phyloP scores from a whole-genome alignment of 1,284 basidiomycete species.

The Pisolithus thermaeus region DNA sequence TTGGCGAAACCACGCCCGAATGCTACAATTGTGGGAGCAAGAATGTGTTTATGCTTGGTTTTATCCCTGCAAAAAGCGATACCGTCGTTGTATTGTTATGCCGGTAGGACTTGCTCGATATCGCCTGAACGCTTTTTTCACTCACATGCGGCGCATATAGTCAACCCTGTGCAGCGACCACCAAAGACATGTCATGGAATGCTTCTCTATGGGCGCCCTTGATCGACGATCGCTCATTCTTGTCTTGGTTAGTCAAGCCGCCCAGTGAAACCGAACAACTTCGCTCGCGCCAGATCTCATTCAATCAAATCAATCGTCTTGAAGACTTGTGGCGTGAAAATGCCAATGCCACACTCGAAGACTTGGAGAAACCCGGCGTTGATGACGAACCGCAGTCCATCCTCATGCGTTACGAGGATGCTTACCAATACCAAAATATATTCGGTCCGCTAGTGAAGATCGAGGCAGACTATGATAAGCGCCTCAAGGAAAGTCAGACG shows the following conservation, averaged over 20 bases:
- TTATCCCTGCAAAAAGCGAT: slow-evolving; percentile 98
- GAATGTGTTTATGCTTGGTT: slow-evolving; percentile 98
- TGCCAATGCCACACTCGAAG: slow-evolving; percentile 88
- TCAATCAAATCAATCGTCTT: slow-evolving; percentile 93
- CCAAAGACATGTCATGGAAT: slow-evolving; percentile 99
- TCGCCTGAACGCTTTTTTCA: slow-evolving; percentile 4
- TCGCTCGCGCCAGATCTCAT: slow-evolving; percentile 92
- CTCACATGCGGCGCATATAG: slow-evolving; percentile 34
- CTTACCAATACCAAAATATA: slow-evolving; percentile 99
- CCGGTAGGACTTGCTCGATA: slow-evolving; percentile 50
- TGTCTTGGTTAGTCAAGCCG: slow-evolving; percentile 98
- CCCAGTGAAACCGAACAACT: slow-evolving; percentile 95
- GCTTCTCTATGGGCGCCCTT: slow-evolving; percentile 96
- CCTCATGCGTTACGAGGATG: slow-evolving; percentile 90
- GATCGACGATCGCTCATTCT: slow-evolving; percentile 96
- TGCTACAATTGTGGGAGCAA: slow-evolving; percentile 99
- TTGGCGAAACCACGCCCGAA: slow-evolving; percentile 97
- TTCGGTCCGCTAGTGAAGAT: slow-evolving; percentile 99
- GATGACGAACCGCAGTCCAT: slow-evolving; percentile 96
- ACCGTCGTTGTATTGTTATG: slow-evolving; percentile 98
- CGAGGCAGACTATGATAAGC: slow-evolving; percentile 98
- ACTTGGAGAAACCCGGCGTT: slow-evolving; percentile 93
- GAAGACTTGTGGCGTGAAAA: slow-evolving; percentile 99
- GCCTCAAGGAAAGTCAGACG: slow-evolving; percentile 96
- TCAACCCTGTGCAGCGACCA: slow-evolving; percentile 96